These are phyloP conservation scores for Moniliophthora roreri DNA, from an alignment of 1,284 basidiomycete species.

Conservation along the genomic window DNA sequence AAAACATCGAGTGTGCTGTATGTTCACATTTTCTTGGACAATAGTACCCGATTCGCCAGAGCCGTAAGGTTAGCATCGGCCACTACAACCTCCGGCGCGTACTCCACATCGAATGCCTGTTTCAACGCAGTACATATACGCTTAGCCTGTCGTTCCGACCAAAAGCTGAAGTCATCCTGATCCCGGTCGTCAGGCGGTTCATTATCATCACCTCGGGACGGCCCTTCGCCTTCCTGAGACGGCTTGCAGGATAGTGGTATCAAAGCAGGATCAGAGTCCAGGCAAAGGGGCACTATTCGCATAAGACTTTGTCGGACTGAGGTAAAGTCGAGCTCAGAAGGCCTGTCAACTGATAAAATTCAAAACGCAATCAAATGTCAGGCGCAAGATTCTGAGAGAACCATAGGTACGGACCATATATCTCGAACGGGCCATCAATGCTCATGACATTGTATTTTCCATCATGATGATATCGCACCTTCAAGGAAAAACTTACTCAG, in stretches of 20 bases:
- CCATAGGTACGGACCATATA: slow-evolving; percentile 64
- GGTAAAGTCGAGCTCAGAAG: slow-evolving; percentile 58
- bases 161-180: slow-evolving; percentile 93
- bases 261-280: slow-evolving; percentile 82
- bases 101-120: slow-evolving; percentile 85
- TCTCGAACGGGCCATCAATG: slow-evolving; percentile 80
- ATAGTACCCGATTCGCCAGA: slow-evolving; percentile 81
- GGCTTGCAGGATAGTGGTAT: slow-evolving; percentile 73
- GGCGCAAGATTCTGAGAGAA: not conserved
- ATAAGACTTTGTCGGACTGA: slow-evolving; percentile 67
- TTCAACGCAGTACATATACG: slow-evolving; percentile 80
- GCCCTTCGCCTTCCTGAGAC: slow-evolving; percentile 9
- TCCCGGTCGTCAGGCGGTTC: slow-evolving; percentile 52
- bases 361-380: slow-evolving; percentile 14
- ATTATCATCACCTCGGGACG: slow-evolving; percentile 14
- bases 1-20: no score
- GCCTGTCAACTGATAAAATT: slow-evolving; percentile 59
- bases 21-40: slow-evolving; percentile 71
- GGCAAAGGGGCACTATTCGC: slow-evolving; percentile 81
- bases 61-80: slow-evolving; percentile 90
- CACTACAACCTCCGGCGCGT: slow-evolving; percentile 86
- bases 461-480: slow-evolving; percentile 87
- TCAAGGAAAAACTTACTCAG: slow-evolving; percentile 8
- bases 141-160: slow-evolving; percentile 87
- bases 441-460: slow-evolving; percentile 97